Base-by-base conservation (phyloP, 345 rosid species). In the Camelina laxa region DNA sequence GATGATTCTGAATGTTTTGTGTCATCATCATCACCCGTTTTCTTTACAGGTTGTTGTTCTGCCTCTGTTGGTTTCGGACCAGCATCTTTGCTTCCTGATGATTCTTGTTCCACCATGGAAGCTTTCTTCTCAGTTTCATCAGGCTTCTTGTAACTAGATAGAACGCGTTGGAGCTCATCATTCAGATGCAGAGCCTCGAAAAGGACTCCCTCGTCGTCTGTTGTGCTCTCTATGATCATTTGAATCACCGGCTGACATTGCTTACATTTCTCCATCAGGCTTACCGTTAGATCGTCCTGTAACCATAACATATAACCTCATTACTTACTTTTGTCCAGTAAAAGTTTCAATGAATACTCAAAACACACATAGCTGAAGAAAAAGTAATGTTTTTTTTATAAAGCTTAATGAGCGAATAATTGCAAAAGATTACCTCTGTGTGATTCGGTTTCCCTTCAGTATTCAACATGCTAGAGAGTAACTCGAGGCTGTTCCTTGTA, bases 201-300 rank as follows among this genome's bases (percentile, higher is more conserved):
- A 24, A 92, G 92, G 75, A 87, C 75, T 7, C 76, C 83, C 45
- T 92, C 97, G 10, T 89, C 96, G 7, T 88, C 88, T 10, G 77
- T 79, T 39, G 91, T 90, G 83, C 87, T 85, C 74, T 92, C 88
- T 81, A 92, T 84, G 73, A 92, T 82, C 83, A 86, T 81, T 44
- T 90, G 87, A 75, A 92, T 83, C 66, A 81, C 72, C 6, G 91
- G 87, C 60, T 85, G 92, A 0, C 87, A 85, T 58, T 87, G 88
- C 83, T 84, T 92, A 83, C 92, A 90, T 72, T 92, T 88, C 84
- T 87, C 94, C 81, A 89, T 42, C 82, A 92, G 38, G 84, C 89
- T 42, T 42, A 14, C 48, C 7, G 48, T 42, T 14, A 42, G 7
- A 42, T 92, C 97, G 22, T 88, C 96, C 92, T 92, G 82, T 69